Conservation (phyloP, 2,329 filamentous ascomycete species). For the Didymella pomorum region DNA sequence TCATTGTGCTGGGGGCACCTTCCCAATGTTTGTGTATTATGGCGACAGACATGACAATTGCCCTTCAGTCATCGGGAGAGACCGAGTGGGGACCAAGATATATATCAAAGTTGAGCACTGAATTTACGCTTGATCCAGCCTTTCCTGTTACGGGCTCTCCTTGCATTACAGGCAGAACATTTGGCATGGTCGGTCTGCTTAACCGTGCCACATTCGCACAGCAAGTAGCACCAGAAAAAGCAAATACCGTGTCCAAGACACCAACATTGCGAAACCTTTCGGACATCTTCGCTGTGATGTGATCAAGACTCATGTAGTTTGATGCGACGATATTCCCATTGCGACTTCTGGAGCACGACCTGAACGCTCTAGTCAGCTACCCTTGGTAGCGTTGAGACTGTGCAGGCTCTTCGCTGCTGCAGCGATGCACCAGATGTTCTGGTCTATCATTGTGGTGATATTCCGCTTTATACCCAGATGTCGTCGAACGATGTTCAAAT, state of each 20-base stretch:
- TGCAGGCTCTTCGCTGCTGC: too few species aligned
- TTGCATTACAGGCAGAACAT: conserved; percentile 4
- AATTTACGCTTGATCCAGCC: neutral
- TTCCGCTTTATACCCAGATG: too few species aligned
- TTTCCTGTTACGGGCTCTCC: conserved; percentile 13
- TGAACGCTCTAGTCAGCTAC: neutral
- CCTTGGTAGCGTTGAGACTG: too few species aligned
- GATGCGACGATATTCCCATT: neutral
- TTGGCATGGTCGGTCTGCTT: neutral
- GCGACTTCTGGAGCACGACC: neutral
- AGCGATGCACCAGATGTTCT: neutral
- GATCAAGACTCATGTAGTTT: neutral
- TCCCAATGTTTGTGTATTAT: neutral
- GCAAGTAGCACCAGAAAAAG: conserved; percentile 4
- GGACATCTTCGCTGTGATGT: neutral
- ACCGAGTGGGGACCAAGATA: neutral
- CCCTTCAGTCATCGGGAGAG: neutral
- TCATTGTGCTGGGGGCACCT: neutral
- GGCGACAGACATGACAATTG: neutral
- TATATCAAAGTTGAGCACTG: neutral
- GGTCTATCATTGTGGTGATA: neutral
- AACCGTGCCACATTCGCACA: conserved; percentile 12
- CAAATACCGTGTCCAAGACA: neutral
- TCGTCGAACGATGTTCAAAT: neutral
- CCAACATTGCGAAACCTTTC: too few species aligned